A percentile compares a stretch with the other conserved stretches of the same genome.
Conservation (phyloP, 2,329 filamentous ascomycete genomes). For the Geosmithia putterillii region DNA sequence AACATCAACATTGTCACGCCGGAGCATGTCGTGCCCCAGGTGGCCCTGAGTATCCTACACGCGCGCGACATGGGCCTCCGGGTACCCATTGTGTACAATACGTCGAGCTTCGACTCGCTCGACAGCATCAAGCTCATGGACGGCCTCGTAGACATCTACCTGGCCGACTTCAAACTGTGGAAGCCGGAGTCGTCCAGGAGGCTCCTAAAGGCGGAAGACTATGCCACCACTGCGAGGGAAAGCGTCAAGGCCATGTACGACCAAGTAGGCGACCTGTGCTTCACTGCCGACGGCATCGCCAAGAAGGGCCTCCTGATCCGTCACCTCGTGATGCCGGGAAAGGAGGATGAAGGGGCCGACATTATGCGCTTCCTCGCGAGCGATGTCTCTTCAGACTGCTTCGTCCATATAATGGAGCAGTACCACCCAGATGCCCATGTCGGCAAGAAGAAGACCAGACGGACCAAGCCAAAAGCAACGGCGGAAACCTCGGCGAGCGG, state of each 20-base stretch:
- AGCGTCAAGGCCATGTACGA: conserved; percentile 70
- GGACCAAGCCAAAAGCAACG: not conserved
- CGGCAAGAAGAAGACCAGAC: conserved; percentile 44
- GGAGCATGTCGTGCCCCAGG: conserved; percentile 77
- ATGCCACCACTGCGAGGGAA: conserved; percentile 58
- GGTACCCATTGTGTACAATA: conserved; percentile 75
- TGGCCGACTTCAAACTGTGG: conserved; percentile 87
- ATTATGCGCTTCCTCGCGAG: conserved; percentile 69
- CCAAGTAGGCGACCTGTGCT: conserved; percentile 74
- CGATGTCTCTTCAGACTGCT: conserved; percentile 61
- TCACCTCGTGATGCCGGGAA: conserved; percentile 77
- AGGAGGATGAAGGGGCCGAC: conserved; percentile 56
- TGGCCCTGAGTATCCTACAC: conserved; percentile 63
- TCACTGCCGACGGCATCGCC: conserved; percentile 69
- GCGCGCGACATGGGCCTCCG: conserved; percentile 57
- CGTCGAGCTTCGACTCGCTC: conserved; percentile 66
- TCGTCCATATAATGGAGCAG: conserved; percentile 84
- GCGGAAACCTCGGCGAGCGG: conserved; percentile 5
- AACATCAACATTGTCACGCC: conserved; percentile 85
- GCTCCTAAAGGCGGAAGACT: conserved; percentile 68
- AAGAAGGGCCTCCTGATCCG: conserved; percentile 65
- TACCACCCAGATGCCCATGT: conserved; percentile 74
- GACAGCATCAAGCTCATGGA: conserved; percentile 62
- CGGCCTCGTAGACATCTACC: conserved; percentile 72
- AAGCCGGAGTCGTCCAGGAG: conserved; percentile 50